These are phyloP conservation scores for Metschnikowia drakensbergensis DNA, from an alignment of 805 yeast genomes.

Conservation along the genomic window DNA sequence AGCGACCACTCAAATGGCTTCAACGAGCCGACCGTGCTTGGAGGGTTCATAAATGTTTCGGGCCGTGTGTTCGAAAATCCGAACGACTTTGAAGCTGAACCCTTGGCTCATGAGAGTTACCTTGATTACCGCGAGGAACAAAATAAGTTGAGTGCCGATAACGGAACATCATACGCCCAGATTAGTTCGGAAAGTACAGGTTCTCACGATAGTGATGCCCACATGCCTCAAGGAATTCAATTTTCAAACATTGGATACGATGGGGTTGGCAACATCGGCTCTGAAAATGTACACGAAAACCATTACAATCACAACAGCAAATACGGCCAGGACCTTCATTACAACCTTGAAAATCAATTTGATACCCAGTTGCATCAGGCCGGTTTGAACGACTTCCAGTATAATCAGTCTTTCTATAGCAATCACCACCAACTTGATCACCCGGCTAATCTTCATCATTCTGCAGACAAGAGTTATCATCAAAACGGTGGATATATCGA, in stretches of 20 bases:
- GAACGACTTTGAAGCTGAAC: neutral
- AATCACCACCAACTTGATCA: neutral
- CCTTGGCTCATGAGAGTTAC: neutral
- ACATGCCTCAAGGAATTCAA: neutral
- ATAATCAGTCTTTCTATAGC: neutral
- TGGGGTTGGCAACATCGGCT: neutral
- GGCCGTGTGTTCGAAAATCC: slow-evolving; percentile 11
- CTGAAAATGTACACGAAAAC: neutral
- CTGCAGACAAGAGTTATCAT: neutral
- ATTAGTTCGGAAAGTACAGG: neutral
- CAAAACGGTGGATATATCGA: neutral
- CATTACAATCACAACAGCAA: neutral
- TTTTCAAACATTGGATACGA: neutral
- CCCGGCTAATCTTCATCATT: neutral
- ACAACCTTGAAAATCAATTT: neutral
- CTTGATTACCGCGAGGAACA: neutral
- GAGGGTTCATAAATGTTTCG: slow-evolving; percentile 11
- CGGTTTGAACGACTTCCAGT: neutral
- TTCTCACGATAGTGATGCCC: neutral
- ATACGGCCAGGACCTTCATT: neutral
- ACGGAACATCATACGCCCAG: neutral
- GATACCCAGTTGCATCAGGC: slow-evolving; percentile 2
- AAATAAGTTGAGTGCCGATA: neutral
- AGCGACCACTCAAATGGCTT: slow-evolving; percentile 1
- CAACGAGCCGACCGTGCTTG: slow-evolving; percentile 1